A percentile compares a stretch with the other conserved stretches of the same genome.
Evolutionary conservation across 352 stramenopile genomes (phyloP).

Genomic region (Phytophthora uliginosa): DNA sequence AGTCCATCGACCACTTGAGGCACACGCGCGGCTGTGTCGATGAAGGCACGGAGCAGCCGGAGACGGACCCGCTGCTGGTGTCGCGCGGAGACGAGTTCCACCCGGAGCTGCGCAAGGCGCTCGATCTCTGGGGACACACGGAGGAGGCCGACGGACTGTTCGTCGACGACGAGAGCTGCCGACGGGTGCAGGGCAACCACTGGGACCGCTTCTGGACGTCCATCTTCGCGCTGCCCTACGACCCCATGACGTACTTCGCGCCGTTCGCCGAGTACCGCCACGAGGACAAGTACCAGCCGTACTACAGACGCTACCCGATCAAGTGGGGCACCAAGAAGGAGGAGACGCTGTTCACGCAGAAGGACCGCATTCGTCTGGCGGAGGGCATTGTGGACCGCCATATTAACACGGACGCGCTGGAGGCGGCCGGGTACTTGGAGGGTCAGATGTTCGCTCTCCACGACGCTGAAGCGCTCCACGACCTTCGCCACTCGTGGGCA

Average conservation of each 20-base stretch:
- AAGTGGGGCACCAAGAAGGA: constrained; percentile 76
- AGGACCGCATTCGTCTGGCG: constrained; percentile 82
- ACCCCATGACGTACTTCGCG: constrained; percentile 85
- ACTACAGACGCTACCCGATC: constrained; percentile 85
- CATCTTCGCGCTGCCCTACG: constrained; percentile 75
- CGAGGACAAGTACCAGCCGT: constrained; percentile 79
- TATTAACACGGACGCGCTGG: constrained; percentile 78
- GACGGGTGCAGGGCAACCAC: constrained; percentile 24
- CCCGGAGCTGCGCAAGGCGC: constrained; percentile 55
- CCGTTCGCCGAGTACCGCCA: constrained; percentile 82
- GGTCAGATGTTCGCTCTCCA: constrained; percentile 92
- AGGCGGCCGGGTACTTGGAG: constrained; percentile 61
- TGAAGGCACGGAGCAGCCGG: constrained; percentile 51
- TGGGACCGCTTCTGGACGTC: constrained; percentile 59
- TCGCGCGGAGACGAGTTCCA: constrained; percentile 74
- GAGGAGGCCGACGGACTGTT: constrained; percentile 80
- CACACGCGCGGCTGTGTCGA: constrained; percentile 50
- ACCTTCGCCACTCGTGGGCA: constrained; percentile 84
- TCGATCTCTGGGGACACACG: constrained; percentile 79
- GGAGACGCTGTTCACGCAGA: constrained; percentile 84
- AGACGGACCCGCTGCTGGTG: constrained; percentile 84
- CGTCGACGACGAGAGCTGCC: constrained; percentile 56
- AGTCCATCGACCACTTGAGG: constrained; percentile 70
- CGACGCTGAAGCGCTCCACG: constrained; percentile 69
- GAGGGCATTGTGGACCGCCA: constrained; percentile 79